Percentiles rank a stretch among this genome's conserved stretches.
phyloP scores from a whole-genome alignment of 78 protist species.

The Mastigamoeba balamuthi region DNA sequence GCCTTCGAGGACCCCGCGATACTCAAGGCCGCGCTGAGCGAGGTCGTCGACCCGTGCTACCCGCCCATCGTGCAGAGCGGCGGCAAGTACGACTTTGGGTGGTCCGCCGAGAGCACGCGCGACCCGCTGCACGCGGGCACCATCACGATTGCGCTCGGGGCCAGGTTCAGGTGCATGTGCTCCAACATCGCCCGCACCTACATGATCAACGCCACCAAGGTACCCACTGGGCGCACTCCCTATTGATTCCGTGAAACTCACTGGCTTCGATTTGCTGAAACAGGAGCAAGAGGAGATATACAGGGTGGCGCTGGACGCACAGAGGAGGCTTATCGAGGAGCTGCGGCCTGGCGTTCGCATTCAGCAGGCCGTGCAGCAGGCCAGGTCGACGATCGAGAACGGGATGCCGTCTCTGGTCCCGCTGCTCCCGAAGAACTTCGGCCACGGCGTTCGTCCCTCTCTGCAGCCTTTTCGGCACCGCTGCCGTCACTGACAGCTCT shows the following conservation, averaged over 20 bases:
- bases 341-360: conserved; percentile 5
- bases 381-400: conserved; percentile 2
- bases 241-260: too few species aligned
- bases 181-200: conserved; percentile 73
- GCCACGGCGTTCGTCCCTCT: conserved; percentile 33
- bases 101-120: conserved; percentile 18
- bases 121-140: conserved; percentile 36
- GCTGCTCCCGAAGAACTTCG: conserved; percentile 25
- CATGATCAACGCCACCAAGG: conserved; percentile 51
- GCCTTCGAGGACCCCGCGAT: conserved; percentile 22
- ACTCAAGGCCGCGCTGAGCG: not conserved
- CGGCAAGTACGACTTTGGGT: conserved; percentile 37
- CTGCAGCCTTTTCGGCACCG: not conserved
- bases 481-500: not conserved
- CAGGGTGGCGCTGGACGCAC: conserved; percentile 6
- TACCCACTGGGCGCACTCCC: not conserved
- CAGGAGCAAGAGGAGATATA: conserved; percentile 38
- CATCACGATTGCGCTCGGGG: conserved; percentile 50
- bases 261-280: too few species aligned
- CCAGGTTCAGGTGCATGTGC: conserved; percentile 56
- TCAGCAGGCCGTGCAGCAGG: conserved; percentile 21
- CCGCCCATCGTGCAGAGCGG: conserved; percentile 76
- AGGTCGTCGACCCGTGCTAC: conserved; percentile 33
- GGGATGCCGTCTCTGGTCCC: conserved; percentile 5
- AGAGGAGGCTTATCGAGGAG: conserved; percentile 3